phyloP scores from a whole-genome alignment of 2,329 filamentous ascomycete species.

The Pseudocercospora ulei region DNA sequence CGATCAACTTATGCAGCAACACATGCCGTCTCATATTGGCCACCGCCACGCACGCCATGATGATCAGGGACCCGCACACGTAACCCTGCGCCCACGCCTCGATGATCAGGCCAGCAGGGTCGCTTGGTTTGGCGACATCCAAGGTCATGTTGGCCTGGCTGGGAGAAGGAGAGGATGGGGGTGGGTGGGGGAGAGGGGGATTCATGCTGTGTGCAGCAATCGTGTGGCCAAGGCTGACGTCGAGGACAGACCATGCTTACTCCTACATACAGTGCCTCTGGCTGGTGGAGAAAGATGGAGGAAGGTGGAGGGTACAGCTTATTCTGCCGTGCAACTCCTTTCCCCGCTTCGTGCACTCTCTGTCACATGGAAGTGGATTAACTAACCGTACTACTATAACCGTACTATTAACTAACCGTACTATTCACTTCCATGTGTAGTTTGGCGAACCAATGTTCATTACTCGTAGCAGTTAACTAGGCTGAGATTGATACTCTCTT shows the following conservation, averaged over 20 bases:
- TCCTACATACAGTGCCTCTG: no score
- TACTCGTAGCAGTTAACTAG: no score
- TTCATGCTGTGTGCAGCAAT: not conserved
- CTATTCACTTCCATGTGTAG: no score
- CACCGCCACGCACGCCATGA: conserved; percentile 43
- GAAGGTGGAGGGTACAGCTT: no score
- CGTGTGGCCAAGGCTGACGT: not conserved
- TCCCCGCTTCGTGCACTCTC: no score
- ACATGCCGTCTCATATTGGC: conserved; percentile 44
- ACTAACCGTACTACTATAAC: no score
- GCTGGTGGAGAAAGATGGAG: no score
- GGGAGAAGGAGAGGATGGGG: not conserved
- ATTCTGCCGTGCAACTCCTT: no score
- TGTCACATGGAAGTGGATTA: no score
- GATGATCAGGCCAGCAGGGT: conserved; percentile 23
- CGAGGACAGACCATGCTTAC: conserved; percentile 4
- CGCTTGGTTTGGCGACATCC: conserved; percentile 26
- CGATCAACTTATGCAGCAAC: conserved; percentile 44
- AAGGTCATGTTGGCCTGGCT: conserved; percentile 20
- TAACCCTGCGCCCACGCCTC: conserved; percentile 33
- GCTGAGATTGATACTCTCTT: no score
- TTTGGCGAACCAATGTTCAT: no score
- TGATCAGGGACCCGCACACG: conserved; percentile 37
- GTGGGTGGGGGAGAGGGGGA: not conserved
- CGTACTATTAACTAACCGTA: no score